phyloP scores from a whole-genome alignment of 2,329 filamentous ascomycete genomes.

The Fusarium fujikuroi region DNA sequence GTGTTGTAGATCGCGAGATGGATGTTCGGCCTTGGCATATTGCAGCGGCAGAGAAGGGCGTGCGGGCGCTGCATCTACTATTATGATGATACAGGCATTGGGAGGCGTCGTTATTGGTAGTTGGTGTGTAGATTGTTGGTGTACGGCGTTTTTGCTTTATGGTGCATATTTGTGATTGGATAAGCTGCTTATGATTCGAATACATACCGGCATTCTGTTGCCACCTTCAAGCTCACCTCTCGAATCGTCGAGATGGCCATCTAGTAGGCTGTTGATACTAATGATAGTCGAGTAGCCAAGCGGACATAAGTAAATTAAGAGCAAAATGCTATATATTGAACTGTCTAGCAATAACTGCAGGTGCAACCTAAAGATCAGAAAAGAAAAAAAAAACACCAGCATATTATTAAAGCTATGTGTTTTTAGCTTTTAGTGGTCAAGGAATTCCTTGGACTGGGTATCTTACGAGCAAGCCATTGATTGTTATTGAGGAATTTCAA shows the following conservation, averaged over 20 bases:
- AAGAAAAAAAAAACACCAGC: neutral
- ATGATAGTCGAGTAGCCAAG: neutral
- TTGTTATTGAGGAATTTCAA: slow-evolving; percentile 11
- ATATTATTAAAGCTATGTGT: neutral
- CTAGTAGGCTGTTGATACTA: neutral
- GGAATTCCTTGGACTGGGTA: neutral
- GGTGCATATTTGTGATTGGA: slow-evolving; percentile 27
- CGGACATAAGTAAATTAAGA: neutral
- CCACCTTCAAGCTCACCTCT: neutral
- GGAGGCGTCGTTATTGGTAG: slow-evolving; percentile 26
- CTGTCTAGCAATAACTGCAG: neutral
- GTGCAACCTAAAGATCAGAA: neutral
- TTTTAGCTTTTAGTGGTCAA: neutral
- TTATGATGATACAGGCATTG: slow-evolving; percentile 59
- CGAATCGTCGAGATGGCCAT: neutral
- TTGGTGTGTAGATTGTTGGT: slow-evolving; percentile 15
- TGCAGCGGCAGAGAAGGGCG: slow-evolving; percentile 75
- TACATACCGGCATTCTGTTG: slow-evolving; percentile 1
- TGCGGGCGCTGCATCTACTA: slow-evolving; percentile 71
- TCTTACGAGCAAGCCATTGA: slow-evolving; percentile 2
- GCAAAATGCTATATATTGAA: neutral
- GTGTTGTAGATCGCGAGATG: slow-evolving; percentile 66
- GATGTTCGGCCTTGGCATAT: slow-evolving; percentile 83
- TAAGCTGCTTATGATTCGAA: slow-evolving; percentile 5
- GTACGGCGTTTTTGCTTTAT: slow-evolving; percentile 29